Evolutionary conservation across 192 early-diverging fungal genomes (phyloP).

Genomic region (Ambispora gerdemannii): DNA sequence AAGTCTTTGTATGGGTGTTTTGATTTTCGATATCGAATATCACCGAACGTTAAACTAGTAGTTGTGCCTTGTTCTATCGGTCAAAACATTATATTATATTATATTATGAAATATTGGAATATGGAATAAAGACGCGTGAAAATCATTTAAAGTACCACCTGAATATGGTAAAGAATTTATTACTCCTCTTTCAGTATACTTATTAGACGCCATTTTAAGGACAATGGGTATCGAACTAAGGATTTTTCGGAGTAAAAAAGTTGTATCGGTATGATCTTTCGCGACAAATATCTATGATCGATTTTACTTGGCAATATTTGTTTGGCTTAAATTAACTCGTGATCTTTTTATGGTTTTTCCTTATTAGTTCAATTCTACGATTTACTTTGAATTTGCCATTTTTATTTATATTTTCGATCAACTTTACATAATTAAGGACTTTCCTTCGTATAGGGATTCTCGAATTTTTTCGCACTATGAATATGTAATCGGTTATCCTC

Average conservation of each 20-base stretch:
- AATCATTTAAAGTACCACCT: neutral
- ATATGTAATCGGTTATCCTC: slow-evolving; percentile 68
- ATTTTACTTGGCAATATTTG: neutral
- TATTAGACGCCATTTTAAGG: neutral
- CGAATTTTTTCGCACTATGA: slow-evolving; percentile 45
- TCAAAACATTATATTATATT: neutral
- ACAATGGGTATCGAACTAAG: too few species aligned
- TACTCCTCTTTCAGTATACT: neutral
- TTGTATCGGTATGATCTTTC: neutral
- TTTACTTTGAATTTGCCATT: too few species aligned
- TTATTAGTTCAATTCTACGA: too few species aligned
- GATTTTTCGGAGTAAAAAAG: neutral
- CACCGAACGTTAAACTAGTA: too few species aligned
- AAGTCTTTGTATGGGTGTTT: neutral
- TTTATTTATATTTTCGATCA: too few species aligned
- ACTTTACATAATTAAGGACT: too few species aligned
- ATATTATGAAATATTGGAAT: neutral
- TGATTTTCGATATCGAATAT: neutral
- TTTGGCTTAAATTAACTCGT: neutral
- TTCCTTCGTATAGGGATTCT: too few species aligned
- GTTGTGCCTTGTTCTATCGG: neutral
- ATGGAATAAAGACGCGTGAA: neutral
- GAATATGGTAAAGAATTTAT: neutral
- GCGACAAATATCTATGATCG: neutral
- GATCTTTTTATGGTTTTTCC: too few species aligned